A percentile compares a stretch with the other conserved stretches of the same genome.
phyloP scores from a whole-genome alignment of 208 protist species.

The Angomonas ambiguus region DNA sequence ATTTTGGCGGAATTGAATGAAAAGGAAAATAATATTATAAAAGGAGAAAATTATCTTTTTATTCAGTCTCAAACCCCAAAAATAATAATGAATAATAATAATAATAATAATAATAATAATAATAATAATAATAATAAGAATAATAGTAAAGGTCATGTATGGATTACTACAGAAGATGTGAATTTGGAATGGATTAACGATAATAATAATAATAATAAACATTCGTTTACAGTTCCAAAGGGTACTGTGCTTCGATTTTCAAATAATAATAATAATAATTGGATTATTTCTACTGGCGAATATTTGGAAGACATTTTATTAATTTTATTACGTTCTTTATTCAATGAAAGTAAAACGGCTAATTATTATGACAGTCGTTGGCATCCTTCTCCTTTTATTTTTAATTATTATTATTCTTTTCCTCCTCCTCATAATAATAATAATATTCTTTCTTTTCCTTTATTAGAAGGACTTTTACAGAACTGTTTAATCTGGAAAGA shows the following conservation, averaged over 20 bases:
- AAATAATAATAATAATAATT: conserved; percentile 1
- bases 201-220: conserved; percentile 1
- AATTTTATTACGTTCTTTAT: not conserved
- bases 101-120: conserved; percentile 4
- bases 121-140: not conserved
- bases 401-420: conserved; percentile 1
- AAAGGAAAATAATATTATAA: not conserved
- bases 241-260: no score
- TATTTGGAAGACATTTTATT: not conserved
- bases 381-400: not conserved
- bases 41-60: not conserved
- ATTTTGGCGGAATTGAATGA: not conserved
- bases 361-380: not conserved
- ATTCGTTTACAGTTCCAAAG: no score
- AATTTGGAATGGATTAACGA: no score
- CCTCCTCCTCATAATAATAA: not conserved
- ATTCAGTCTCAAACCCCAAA: not conserved
- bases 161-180: no score
- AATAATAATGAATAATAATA: not conserved
- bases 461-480: not conserved
- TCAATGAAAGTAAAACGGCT: not conserved
- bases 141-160: not conserved
- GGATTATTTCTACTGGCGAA: not conserved
- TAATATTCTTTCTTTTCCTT: conserved; percentile 1
- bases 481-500: not conserved